Percentiles rank a stretch among this genome's conserved stretches.
phyloP scores from a whole-genome alignment of 2,329 filamentous ascomycete species.

The Paramyrothecium roridum region DNA sequence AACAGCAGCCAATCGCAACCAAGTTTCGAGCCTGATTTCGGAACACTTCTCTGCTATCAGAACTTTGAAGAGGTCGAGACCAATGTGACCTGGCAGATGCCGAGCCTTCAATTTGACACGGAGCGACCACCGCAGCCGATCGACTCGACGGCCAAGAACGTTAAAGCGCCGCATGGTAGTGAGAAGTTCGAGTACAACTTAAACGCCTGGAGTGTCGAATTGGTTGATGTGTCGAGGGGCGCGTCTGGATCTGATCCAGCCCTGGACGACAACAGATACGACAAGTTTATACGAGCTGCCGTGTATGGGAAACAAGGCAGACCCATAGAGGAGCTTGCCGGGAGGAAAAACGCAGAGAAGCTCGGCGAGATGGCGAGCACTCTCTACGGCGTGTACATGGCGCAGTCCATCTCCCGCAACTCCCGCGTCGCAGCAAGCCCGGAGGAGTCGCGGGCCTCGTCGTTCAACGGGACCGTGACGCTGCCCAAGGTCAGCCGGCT shows the following conservation, averaged over 20 bases:
- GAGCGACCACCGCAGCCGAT: conserved; percentile 6
- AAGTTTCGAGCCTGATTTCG: conserved; percentile 14
- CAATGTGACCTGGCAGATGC: conserved; percentile 15
- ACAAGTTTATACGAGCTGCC: conserved; percentile 14
- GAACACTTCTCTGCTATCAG: conserved; percentile 17
- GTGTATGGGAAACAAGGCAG: conserved; percentile 9
- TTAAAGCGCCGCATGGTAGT: conserved; percentile 9
- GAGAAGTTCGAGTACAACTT: conserved; percentile 12
- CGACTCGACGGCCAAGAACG: conserved; percentile 6
- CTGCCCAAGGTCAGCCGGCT: conserved; percentile 9
- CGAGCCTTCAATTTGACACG: conserved; percentile 12
- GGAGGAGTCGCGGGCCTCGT: conserved; percentile 5
- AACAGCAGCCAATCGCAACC: conserved; percentile 3
- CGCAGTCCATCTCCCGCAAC: conserved; percentile 21
- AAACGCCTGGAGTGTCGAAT: conserved; percentile 14
- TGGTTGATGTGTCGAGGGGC: conserved; percentile 6
- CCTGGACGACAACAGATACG: conserved; percentile 11
- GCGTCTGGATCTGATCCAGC: conserved; percentile 11
- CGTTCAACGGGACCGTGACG: conserved; percentile 9
- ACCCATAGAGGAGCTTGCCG: conserved; percentile 9
- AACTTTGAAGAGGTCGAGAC: conserved; percentile 16
- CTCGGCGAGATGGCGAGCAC: conserved; percentile 9
- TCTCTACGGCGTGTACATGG: conserved; percentile 20
- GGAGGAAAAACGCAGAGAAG: conserved; percentile 10
- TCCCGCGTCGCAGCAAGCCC: conserved; percentile 11